Evolutionary conservation across 2,329 filamentous ascomycete species (phyloP), one percentile per base, ranked within the genome.

Genomic region (Aspergillus alliaceus): DNA sequence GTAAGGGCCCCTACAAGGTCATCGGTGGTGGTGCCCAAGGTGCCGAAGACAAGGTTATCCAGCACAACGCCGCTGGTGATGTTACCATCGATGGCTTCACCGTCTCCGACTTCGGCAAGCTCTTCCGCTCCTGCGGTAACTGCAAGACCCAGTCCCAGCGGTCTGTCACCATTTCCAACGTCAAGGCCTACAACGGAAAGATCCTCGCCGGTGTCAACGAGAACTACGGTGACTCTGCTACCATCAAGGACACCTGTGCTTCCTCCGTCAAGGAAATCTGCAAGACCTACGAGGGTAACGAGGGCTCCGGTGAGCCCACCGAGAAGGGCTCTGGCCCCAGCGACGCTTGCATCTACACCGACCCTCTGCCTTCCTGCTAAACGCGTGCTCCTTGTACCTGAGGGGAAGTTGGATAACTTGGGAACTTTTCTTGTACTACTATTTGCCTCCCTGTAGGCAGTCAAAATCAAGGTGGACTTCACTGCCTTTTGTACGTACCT

Each of bases 41-140:
- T 53, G 70, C 70, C 40, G 62, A 66, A 4, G 71, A 74, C 64
- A 73, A 74, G 59, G 70, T 74, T 48, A 65, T 73, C 55, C 71
- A 73, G 58, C 69, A 72, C 64, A 74, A 75, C 59, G 69, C 69
- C 42, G 63, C 59, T 24, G 71, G 70, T 34, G 70, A 65, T 18
- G 64, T 70, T 53, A 65, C 49, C 54, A 62, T 75, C 54, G 70
- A 73, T 47, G 72, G 72, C 59, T 78, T 76, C 64, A 72, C 70
- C 31, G 72, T 73, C 29, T 68, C 72, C 44, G 69, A 77, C 65
- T 71, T 74, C 44, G 75, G 75, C 58, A 77, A 77, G 67, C 63
- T 81, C 48, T 80, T 79, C 71, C 77, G 79, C 58, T 72, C 73
- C 47, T 82, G 79, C 66, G 79, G 79, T n/a, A 76, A 76, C 70